Evolutionary conservation across 2,329 filamentous ascomycete genomes (phyloP).

Genomic region (Bipolaris bicolor): DNA sequence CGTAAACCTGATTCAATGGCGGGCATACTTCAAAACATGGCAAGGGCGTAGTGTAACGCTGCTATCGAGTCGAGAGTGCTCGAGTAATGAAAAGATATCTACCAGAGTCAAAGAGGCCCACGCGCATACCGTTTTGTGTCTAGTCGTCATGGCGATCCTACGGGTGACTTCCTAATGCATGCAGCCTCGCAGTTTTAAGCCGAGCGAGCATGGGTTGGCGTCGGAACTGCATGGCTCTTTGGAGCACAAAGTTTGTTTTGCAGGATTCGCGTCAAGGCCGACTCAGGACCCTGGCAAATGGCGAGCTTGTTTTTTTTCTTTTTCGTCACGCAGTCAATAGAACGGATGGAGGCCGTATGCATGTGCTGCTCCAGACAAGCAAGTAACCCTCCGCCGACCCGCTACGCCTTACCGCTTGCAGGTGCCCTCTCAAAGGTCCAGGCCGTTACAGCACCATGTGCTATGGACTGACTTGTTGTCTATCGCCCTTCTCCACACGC

Average conservation of each 20-base stretch:
- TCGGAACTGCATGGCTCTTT: neutral
- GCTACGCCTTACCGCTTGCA: conserved; percentile 20
- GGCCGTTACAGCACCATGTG: conserved; percentile 12
- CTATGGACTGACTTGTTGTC: neutral
- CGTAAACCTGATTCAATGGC: conserved; percentile 8
- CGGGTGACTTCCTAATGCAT: conserved; percentile 6
- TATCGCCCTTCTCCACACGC: conserved; percentile 12
- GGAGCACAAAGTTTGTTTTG: conserved; percentile 15
- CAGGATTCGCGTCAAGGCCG: conserved; percentile 3
- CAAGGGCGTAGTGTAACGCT: conserved; percentile 6
- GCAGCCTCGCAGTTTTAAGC: neutral
- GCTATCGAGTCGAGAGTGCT: conserved; percentile 2
- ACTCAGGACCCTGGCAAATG: conserved; percentile 12
- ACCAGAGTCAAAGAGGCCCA: conserved; percentile 5
- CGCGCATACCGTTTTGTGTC: neutral
- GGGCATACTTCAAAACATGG: conserved; percentile 7
- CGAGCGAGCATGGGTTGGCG: neutral
- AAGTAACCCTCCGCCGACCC: conserved; percentile 18
- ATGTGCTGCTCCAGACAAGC: conserved; percentile 16
- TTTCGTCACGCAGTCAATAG: conserved; percentile 16
- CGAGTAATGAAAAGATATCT: conserved; percentile 11
- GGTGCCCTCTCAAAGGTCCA: conserved; percentile 5
- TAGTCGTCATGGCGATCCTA: conserved; percentile 2
- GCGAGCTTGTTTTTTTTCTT: conserved; percentile 21
- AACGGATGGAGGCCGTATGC: conserved; percentile 21